Conservation (phyloP, 176 grass and related monocot genomes). For the Coix lacrymajobi region DNA sequence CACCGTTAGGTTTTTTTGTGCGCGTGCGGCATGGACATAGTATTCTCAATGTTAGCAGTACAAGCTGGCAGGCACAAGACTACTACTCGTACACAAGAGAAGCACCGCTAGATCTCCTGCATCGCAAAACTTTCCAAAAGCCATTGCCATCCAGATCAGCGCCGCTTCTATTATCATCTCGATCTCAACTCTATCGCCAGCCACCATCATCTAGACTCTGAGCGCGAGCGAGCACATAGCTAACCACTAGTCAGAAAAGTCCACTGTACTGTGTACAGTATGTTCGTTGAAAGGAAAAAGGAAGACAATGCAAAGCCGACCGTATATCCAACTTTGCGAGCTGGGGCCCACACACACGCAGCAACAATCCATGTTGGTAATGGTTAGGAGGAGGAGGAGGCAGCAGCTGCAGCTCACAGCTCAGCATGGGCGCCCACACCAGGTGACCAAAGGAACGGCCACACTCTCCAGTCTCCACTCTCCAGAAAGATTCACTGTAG, state of each 20-base stretch:
- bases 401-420: too few relatives aligned
- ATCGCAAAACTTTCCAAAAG: slow-evolving; percentile 18
- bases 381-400: too few relatives aligned
- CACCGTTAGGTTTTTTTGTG: not conserved
- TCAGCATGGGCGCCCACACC: not conserved
- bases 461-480: too few relatives aligned
- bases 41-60: not conserved
- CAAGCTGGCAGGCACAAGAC: slow-evolving; percentile 20
- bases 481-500: not conserved
- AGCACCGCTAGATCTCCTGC: slow-evolving; percentile 2
- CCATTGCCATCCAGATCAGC: slow-evolving; percentile 13
- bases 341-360: not conserved
- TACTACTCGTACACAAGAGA: too few relatives aligned
- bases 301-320: not conserved
- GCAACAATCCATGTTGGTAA: not conserved
- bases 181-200: not conserved
- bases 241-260: not conserved
- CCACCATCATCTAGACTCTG: not conserved
- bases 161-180: not conserved
- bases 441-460: not conserved
- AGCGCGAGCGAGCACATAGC: not conserved
- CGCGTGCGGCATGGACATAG: not conserved
- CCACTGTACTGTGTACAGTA: not conserved
- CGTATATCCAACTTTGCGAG: not conserved
- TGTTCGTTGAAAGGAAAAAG: not conserved